A percentile compares a stretch with the other conserved stretches of the same genome.
Conservation (phyloP, 139 green algal genomes). For the Chlamydomonas urium region DNA sequence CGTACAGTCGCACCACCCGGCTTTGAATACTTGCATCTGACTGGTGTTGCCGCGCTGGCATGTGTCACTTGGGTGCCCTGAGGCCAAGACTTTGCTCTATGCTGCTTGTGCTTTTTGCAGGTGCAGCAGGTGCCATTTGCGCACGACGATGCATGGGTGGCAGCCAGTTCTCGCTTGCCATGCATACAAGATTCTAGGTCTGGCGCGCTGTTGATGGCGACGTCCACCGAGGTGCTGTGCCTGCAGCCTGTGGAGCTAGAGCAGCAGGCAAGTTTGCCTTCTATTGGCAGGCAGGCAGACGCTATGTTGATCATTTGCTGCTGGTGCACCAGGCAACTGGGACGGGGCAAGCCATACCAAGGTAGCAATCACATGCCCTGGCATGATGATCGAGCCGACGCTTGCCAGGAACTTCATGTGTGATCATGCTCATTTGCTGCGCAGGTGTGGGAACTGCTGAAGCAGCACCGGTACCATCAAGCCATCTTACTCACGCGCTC, state of each 20-base stretch:
- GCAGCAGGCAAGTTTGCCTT: conserved; percentile 48
- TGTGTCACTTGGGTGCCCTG: too few relatives aligned
- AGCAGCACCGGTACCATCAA: conserved; percentile 33
- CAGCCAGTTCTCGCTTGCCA: conserved; percentile 17
- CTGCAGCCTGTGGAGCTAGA: conserved; percentile 53
- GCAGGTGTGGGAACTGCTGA: conserved; percentile 57
- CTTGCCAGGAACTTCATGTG: too few relatives aligned
- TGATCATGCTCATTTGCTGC: neutral
- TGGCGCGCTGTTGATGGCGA: conserved; percentile 30
- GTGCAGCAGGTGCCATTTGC: conserved; percentile 38
- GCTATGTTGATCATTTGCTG: neutral
- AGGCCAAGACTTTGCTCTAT: too few relatives aligned
- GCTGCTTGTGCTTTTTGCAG: neutral
- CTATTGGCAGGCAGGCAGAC: too few relatives aligned
- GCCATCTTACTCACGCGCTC: conserved; percentile 35
- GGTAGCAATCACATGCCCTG: too few relatives aligned
- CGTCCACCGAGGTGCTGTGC: conserved; percentile 36
- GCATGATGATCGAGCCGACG: too few relatives aligned
- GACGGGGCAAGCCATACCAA: too few relatives aligned
- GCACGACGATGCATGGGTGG: conserved; percentile 47
- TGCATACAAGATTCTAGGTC: conserved; percentile 19
- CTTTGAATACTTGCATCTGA: too few relatives aligned
- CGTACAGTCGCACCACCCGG: too few relatives aligned
- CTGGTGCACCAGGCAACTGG: neutral
- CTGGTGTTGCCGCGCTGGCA: too few relatives aligned